Evolutionary conservation across 768 basidiomycete species (phyloP).

Genomic region (Tricholoma matsutake): DNA sequence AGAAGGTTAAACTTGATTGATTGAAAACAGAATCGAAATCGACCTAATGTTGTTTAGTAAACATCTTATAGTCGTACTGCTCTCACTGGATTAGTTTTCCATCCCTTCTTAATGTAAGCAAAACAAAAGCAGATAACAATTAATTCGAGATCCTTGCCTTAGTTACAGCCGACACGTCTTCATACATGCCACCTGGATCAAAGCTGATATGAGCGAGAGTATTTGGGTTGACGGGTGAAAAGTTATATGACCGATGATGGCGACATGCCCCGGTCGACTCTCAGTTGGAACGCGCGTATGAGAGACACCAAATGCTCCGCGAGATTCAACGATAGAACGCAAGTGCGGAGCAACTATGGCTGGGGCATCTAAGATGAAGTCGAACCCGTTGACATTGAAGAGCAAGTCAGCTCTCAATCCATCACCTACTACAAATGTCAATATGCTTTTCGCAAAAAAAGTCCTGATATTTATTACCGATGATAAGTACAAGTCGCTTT

Average conservation of each 20-base stretch:
- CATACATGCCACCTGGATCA: constrained; percentile 77
- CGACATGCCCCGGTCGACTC: constrained; percentile 85
- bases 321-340: constrained; percentile 57
- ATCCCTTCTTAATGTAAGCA: constrained; percentile 48
- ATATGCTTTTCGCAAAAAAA: background rate
- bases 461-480: constrained; percentile 50
- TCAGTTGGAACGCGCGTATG: constrained; percentile 89
- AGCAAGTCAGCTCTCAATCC: constrained; percentile 82
- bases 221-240: background rate
- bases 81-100: constrained; percentile 80
- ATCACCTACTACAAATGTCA: constrained; percentile 49
- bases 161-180: constrained; percentile 85
- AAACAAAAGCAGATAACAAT: background rate
- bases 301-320: constrained; percentile 80
- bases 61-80: background rate
- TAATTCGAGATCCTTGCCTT: constrained; percentile 46
- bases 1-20: constrained; percentile 71
- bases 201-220: background rate
- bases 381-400: constrained; percentile 62
- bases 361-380: constrained; percentile 46
- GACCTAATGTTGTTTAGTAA: constrained; percentile 36
- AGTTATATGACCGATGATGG: constrained; percentile 62
- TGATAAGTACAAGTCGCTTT: constrained; percentile 75
- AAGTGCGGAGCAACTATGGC: constrained; percentile 72
- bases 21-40: constrained; percentile 91